These are phyloP conservation scores for Agaricales sp. DNA, from an alignment of 1,284 basidiomycete species.

Conservation along the genomic window DNA sequence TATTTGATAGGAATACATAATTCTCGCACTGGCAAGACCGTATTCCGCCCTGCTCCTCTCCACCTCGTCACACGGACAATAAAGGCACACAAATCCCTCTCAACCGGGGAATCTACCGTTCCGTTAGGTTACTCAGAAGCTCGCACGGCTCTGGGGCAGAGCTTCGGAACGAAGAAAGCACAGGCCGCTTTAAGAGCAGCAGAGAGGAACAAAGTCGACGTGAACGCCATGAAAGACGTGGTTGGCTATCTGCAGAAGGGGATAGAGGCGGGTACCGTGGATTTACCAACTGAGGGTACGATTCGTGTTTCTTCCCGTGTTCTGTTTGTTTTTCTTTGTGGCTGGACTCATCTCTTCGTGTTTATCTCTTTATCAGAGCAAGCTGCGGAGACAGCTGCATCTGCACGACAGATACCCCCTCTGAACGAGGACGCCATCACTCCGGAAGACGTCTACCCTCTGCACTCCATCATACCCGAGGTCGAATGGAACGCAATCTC, in stretches of 20 bases:
- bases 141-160: conserved; percentile 74
- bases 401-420: conserved; percentile 62
- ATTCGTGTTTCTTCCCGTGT: conserved; percentile 4
- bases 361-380: conserved; percentile 30
- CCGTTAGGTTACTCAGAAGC: conserved; percentile 49
- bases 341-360: too few species aligned
- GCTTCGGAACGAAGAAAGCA: conserved; percentile 91
- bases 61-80: conserved; percentile 72
- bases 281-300: conserved; percentile 58
- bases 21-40: conserved; percentile 58
- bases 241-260: conserved; percentile 70
- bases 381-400: conserved; percentile 50
- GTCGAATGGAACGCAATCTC: conserved; percentile 65
- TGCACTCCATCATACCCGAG: conserved; percentile 69
- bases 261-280: conserved; percentile 62
- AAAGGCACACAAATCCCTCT: conserved; percentile 70
- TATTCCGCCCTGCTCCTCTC: conserved; percentile 59
- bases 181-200: conserved; percentile 75
- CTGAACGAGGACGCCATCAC: conserved; percentile 56
- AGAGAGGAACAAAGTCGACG: conserved; percentile 83
- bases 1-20: conserved; percentile 65
- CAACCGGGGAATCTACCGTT: conserved; percentile 37
- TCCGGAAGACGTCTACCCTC: conserved; percentile 66
- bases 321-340: conserved; percentile 17
- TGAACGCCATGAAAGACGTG: conserved; percentile 72